phyloP scores from a whole-genome alignment of 768 basidiomycete genomes.

The Suillus decipiens region DNA sequence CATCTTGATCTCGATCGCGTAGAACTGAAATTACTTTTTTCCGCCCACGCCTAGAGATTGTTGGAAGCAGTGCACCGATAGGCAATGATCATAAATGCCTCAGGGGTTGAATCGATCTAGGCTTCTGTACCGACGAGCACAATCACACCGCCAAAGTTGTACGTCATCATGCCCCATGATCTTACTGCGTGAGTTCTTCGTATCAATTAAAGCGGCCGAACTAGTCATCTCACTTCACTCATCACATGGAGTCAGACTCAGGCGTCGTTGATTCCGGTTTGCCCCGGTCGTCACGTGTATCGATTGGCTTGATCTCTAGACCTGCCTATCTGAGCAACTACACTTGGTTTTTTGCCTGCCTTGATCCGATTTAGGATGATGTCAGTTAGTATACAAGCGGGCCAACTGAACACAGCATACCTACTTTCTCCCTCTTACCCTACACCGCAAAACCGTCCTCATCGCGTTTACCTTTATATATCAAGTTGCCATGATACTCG shows the following conservation, averaged over 20 bases:
- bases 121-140: neutral
- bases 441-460: neutral
- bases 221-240: neutral
- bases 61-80: neutral
- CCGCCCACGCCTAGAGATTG: neutral
- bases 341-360: conserved; percentile 21
- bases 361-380: conserved; percentile 24
- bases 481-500: conserved; percentile 29
- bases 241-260: neutral
- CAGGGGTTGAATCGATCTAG: neutral
- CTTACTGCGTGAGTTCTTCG: neutral
- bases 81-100: neutral
- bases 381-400: conserved; percentile 15
- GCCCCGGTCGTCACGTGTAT: conserved; percentile 28
- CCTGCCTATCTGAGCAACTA: conserved; percentile 25
- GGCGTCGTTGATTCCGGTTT: conserved; percentile 18
- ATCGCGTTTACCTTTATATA: conserved; percentile 1
- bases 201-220: neutral
- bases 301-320: conserved; percentile 14
- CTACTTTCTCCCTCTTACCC: neutral
- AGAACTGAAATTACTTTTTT: neutral
- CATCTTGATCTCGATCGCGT: neutral
- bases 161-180: neutral
- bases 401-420: conserved; percentile 6
- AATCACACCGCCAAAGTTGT: neutral